These are phyloP conservation scores for Gremmenia infestans DNA, from an alignment of 2,329 filamentous ascomycete genomes.

Conservation along the genomic window DNA sequence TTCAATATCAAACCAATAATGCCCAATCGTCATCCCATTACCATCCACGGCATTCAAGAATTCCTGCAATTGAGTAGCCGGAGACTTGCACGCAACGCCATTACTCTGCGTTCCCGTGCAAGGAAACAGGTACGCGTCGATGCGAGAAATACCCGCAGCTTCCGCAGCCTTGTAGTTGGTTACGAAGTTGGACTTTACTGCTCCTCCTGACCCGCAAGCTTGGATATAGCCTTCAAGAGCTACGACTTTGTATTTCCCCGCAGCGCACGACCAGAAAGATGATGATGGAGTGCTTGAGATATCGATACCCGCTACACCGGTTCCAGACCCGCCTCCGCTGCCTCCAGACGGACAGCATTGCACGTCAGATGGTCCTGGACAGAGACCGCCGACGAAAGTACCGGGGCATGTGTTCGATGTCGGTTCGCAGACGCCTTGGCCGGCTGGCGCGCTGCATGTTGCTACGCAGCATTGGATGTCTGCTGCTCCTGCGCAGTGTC, in stretches of 20 bases:
- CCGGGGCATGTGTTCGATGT: conserved; percentile 11
- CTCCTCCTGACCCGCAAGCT: conserved; percentile 18
- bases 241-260: conserved; percentile 11
- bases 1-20: conserved; percentile 26
- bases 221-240: conserved; percentile 17
- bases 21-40: conserved; percentile 16
- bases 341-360: conserved; percentile 15
- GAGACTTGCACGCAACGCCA: conserved; percentile 22
- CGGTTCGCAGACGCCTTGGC: conserved; percentile 12
- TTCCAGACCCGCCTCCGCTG: not conserved
- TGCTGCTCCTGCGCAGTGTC: conserved; percentile 14
- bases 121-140: conserved; percentile 26
- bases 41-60: conserved; percentile 15
- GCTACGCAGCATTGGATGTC: conserved; percentile 20
- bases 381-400: conserved; percentile 10
- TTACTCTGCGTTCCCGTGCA: conserved; percentile 23
- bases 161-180: conserved; percentile 18
- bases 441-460: conserved; percentile 13
- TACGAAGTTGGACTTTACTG: conserved; percentile 17
- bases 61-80: conserved; percentile 19
- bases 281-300: conserved; percentile 9
- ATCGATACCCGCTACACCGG: conserved; percentile 11
- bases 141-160: conserved; percentile 17
- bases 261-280: conserved; percentile 17
- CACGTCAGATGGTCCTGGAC: conserved; percentile 16